Evolutionary conservation across 768 basidiomycete genomes (phyloP), one percentile per base, ranked within the genome.

Genomic region (Leccinum longicurvipes): DNA sequence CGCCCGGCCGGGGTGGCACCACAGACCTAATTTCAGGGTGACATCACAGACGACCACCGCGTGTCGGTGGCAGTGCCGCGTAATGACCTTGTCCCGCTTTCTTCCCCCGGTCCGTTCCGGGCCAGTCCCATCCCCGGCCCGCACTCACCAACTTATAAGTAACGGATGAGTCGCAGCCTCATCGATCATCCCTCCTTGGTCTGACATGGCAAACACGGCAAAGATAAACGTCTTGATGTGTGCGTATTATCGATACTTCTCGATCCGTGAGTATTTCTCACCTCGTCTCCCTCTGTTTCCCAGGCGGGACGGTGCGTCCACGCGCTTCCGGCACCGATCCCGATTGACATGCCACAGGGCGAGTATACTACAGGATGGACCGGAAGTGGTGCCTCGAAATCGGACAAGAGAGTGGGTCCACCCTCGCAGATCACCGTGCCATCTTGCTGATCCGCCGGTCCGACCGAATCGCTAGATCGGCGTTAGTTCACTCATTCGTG

Each of bases 321-420:
- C 24, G 39, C 50, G 23, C 46, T 44, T 15, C 24, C 10, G 17
- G 55, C 46, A 21, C 24, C 23, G 31, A 54, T 55, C 41, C 41
- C 50, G 51, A 32, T 34, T 36, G 21, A 55, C 32, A 29, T 32
- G 21, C 34, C 24, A 4, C 51, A 82, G 84, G 90, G 91, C 42
- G 91, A 95, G 76, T 96, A 96, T 70, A 96, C 93, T 59, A 96
- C 93, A 50, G 93, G 94, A 69, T 96, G 91, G 90, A 93, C 91
- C 10, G 85, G 84, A 12, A 83, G 88, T 34, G 93, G 93, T n/a
- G 91, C 90, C 42, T 95, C 93, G 15, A 91, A 86, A 67, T 95
- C 93, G 6, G 94, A 96, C 75, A 96, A 96, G 76, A 97, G 93
- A 81, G 91, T 89, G 54, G 53, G 76, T 54, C 12, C 17, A 12